Conservation (phyloP, 176 grass and related monocot genomes). For the Thinopyrum elongatum region DNA sequence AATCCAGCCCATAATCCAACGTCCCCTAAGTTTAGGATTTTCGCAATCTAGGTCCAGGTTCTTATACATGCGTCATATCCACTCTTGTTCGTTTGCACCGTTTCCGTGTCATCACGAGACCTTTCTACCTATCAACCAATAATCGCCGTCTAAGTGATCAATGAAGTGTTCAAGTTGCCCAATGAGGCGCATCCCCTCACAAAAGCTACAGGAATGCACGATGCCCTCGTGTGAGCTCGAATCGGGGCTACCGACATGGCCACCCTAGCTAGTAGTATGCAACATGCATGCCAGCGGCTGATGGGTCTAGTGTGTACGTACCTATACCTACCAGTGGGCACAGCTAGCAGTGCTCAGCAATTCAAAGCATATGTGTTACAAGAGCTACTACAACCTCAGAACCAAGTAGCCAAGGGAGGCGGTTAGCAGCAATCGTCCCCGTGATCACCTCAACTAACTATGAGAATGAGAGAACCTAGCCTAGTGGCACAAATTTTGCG, state of each 20-base stretch:
- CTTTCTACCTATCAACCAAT: background rate
- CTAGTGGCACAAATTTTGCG: background rate
- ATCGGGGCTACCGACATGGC: background rate
- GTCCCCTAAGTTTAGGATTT: no score
- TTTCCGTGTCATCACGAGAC: slow-evolving; percentile 4
- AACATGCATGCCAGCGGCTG: background rate
- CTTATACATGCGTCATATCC: background rate
- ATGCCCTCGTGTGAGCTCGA: slow-evolving; percentile 36
- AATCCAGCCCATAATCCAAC: no score
- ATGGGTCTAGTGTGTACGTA: background rate
- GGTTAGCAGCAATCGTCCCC: background rate
- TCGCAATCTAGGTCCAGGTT: no score
- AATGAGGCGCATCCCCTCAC: background rate
- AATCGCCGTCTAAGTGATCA: background rate
- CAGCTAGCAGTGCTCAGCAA: background rate
- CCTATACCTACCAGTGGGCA: background rate
- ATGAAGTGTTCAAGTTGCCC: slow-evolving; percentile 27
- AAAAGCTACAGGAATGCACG: slow-evolving; percentile 17
- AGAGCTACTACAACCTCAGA: background rate
- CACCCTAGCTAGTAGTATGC: background rate
- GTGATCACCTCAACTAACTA: slow-evolving; percentile 10
- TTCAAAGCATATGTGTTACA: background rate
- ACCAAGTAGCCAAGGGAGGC: background rate
- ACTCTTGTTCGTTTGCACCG: background rate
- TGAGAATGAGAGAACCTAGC: background rate